phyloP scores from a whole-genome alignment of 1,284 basidiomycete genomes.

The Mycena citricolor region DNA sequence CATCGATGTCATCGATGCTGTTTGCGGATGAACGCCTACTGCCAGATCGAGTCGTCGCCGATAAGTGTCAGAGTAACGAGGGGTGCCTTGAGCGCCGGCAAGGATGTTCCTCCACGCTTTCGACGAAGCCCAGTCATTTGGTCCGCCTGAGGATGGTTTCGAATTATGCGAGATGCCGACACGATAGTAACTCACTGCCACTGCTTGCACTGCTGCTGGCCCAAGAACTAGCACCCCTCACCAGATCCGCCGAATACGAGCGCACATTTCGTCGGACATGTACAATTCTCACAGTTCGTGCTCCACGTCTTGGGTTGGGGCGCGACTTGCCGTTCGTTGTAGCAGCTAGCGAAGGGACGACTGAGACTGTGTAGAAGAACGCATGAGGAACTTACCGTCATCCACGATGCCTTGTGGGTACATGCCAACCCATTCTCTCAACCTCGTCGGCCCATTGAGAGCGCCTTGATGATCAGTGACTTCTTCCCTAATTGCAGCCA shows the following conservation, averaged over 20 bases:
- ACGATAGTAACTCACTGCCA: slow-evolving; percentile 5
- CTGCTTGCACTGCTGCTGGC: slow-evolving; percentile 37
- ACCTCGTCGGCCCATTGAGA: slow-evolving; percentile 16
- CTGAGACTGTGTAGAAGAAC: slow-evolving; percentile 34
- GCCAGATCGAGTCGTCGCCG: slow-evolving; percentile 66
- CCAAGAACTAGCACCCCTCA: slow-evolving; percentile 75
- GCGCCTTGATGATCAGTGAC: slow-evolving; percentile 19
- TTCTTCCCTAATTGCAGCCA: slow-evolving; percentile 82
- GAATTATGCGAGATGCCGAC: no score
- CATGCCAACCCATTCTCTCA: no score
- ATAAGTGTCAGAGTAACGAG: slow-evolving; percentile 68
- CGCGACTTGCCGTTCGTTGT: slow-evolving; percentile 39
- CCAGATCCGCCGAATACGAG: slow-evolving; percentile 79
- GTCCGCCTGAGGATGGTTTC: not conserved
- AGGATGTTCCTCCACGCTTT: slow-evolving; percentile 42
- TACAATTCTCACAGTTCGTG: slow-evolving; percentile 69
- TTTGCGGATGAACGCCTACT: slow-evolving; percentile 14
- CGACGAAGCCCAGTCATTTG: slow-evolving; percentile 18
- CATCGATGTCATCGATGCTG: slow-evolving; percentile 3
- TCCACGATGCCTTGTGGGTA: slow-evolving; percentile 14
- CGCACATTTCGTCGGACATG: slow-evolving; percentile 76
- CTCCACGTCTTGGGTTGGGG: slow-evolving; percentile 69
- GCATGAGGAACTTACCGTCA: slow-evolving; percentile 17
- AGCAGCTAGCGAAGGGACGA: slow-evolving; percentile 28
- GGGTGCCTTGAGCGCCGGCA: slow-evolving; percentile 44